These are phyloP conservation scores for Kodamaea kakaduensis DNA, from an alignment of 805 yeast genomes.

Conservation along the genomic window DNA sequence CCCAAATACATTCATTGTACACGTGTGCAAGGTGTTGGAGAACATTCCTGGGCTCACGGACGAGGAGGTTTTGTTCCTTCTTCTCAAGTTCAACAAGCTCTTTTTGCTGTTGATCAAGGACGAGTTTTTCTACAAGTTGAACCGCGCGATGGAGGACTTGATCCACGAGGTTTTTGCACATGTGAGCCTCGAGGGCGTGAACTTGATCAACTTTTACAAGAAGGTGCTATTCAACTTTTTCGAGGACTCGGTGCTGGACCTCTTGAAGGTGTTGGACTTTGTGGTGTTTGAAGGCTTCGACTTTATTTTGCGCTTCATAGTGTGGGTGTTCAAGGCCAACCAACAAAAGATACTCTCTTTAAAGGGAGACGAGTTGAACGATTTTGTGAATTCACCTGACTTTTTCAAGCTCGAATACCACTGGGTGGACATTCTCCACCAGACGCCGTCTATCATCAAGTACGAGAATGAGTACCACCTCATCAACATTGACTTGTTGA, in stretches of 20 bases:
- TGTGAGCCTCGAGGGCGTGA: constrained; percentile 35
- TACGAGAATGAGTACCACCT: constrained; percentile 38
- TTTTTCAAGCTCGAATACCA: constrained; percentile 14
- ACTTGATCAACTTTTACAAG: constrained; percentile 20
- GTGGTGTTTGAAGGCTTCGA: constrained; percentile 40
- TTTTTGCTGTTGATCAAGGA: constrained; percentile 23
- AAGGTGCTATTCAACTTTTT: constrained; percentile 19
- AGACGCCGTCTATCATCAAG: constrained; percentile 26
- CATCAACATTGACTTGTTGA: constrained; percentile 35
- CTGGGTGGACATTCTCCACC: constrained; percentile 14
- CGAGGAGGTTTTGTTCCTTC: constrained; percentile 30
- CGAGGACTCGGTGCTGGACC: constrained; percentile 8
- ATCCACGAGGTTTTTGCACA: constrained; percentile 26
- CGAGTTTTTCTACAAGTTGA: constrained; percentile 34
- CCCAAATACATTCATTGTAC: constrained; percentile 21
- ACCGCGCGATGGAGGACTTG: constrained; percentile 35
- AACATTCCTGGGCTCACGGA: constrained; percentile 17
- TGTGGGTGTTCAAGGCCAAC: constrained; percentile 19
- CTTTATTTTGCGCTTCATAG: constrained; percentile 27
- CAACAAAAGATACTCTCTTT: constrained; percentile 15
- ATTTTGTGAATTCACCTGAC: constrained; percentile 17
- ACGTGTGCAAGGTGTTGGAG: constrained; percentile 18
- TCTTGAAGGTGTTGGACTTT: constrained; percentile 27
- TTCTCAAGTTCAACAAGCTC: constrained; percentile 31
- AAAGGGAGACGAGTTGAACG: constrained; percentile 24